Evolutionary conservation across 2,329 filamentous ascomycete species (phyloP).

Genomic region (Cyphellophora attinorum): DNA sequence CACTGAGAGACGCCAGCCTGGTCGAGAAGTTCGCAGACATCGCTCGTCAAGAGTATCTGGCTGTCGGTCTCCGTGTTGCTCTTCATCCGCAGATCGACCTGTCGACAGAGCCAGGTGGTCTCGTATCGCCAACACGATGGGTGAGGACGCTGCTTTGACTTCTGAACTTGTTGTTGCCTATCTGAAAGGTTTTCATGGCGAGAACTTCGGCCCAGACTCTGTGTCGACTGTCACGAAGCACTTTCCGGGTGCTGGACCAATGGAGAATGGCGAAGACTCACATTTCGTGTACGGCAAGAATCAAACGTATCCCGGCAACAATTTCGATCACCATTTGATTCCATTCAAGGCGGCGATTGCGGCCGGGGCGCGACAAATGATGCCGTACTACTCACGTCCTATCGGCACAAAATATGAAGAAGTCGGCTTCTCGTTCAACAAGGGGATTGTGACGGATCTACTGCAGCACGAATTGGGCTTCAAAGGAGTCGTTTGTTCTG

Average conservation of each 20-base stretch:
- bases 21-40: conserved; percentile 40
- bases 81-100: conserved; percentile 45
- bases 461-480: conserved; percentile 40
- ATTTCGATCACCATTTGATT: conserved; percentile 28
- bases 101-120: conserved; percentile 44
- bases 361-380: conserved; percentile 7
- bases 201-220: background rate
- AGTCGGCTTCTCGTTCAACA: conserved; percentile 41
- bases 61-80: conserved; percentile 33
- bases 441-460: conserved; percentile 40
- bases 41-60: conserved; percentile 37
- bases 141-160: conserved; percentile 29
- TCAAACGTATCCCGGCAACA: conserved; percentile 40
- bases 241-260: conserved; percentile 43
- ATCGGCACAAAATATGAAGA: conserved; percentile 7
- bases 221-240: conserved; percentile 41
- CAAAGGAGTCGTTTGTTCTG: conserved; percentile 41
- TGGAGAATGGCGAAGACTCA: conserved; percentile 41
- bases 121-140: conserved; percentile 35
- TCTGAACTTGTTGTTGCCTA: conserved; percentile 6
- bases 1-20: conserved; percentile 34
- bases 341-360: conserved; percentile 10
- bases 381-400: conserved; percentile 11
- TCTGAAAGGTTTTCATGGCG: conserved; percentile 7
- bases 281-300: conserved; percentile 46